Conservation (phyloP, 2,329 filamentous ascomycete genomes). For the Coniochaeta ligniaria region DNA sequence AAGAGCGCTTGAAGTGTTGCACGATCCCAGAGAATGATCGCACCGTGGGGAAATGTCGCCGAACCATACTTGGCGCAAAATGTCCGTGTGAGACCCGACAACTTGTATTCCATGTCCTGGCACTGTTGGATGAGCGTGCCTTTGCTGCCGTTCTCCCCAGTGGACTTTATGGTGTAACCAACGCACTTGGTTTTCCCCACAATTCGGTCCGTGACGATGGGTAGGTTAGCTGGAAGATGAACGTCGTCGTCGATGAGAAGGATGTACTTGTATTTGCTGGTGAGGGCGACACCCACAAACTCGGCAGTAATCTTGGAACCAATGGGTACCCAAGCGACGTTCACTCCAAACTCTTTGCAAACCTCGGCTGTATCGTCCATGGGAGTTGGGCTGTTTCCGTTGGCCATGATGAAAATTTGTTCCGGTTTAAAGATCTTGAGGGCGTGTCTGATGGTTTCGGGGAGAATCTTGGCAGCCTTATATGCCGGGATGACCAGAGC, state of each 20-base stretch:
- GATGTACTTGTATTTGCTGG: slow-evolving; percentile 1
- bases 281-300: neutral
- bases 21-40: neutral
- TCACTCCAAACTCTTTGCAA: neutral
- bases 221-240: neutral
- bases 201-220: neutral
- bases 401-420: slow-evolving; percentile 1
- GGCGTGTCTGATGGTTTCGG: neutral
- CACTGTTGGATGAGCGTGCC: neutral
- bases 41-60: neutral
- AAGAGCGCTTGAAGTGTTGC: neutral
- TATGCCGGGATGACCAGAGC: neutral
- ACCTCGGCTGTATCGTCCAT: neutral
- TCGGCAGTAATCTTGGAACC: neutral
- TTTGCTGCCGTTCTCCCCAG: neutral
- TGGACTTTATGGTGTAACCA: neutral
- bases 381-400: neutral
- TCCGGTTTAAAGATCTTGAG: slow-evolving; percentile 1
- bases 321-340: neutral
- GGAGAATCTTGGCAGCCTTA: neutral
- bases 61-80: neutral
- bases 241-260: slow-evolving; percentile 1
- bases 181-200: neutral
- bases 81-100: neutral
- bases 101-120: slow-evolving; percentile 2